phyloP scores from a whole-genome alignment of 2,329 filamentous ascomycete genomes.

The Aspergillus sp. region DNA sequence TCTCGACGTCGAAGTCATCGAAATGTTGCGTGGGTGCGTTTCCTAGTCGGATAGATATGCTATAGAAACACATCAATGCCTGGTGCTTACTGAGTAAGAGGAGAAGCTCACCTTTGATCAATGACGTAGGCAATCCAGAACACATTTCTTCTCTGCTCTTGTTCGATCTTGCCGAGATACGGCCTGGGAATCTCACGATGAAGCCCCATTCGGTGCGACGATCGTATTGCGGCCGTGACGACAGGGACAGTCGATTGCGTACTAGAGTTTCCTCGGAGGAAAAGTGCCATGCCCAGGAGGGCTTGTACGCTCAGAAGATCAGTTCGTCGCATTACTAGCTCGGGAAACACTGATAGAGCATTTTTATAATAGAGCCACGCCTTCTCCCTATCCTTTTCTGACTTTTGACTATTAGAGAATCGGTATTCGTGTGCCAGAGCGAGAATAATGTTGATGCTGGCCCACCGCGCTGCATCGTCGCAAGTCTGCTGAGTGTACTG shows the following conservation, averaged over 20 bases:
- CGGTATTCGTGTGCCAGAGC: conserved; percentile 87
- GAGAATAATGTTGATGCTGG: conserved; percentile 85
- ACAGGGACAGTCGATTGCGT: conserved; percentile 88
- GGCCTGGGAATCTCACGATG: conserved; percentile 89
- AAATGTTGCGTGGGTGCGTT: conserved; percentile 70
- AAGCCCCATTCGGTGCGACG: conserved; percentile 88
- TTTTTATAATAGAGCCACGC: conserved; percentile 96
- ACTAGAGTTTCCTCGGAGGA: conserved; percentile 92
- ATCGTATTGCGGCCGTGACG: conserved; percentile 82
- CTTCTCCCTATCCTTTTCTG: conserved; percentile 85
- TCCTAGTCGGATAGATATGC: conserved; percentile 64
- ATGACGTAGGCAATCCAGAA: conserved; percentile 76
- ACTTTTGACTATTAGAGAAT: conserved; percentile 87
- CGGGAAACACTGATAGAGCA: conserved; percentile 85
- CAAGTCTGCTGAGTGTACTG: conserved; percentile 93
- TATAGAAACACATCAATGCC: background rate
- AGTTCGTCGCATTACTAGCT: conserved; percentile 89
- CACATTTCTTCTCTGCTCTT: conserved; percentile 79
- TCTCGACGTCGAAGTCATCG: conserved; percentile 87
- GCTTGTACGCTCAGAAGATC: conserved; percentile 92
- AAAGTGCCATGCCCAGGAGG: conserved; percentile 86
- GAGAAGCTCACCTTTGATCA: conserved; percentile 63
- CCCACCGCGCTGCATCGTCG: conserved; percentile 94
- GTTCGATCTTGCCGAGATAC: conserved; percentile 84
- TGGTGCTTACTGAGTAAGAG: background rate